Base-by-base conservation (phyloP, 768 basidiomycete species). In the Daedalea quercina region DNA sequence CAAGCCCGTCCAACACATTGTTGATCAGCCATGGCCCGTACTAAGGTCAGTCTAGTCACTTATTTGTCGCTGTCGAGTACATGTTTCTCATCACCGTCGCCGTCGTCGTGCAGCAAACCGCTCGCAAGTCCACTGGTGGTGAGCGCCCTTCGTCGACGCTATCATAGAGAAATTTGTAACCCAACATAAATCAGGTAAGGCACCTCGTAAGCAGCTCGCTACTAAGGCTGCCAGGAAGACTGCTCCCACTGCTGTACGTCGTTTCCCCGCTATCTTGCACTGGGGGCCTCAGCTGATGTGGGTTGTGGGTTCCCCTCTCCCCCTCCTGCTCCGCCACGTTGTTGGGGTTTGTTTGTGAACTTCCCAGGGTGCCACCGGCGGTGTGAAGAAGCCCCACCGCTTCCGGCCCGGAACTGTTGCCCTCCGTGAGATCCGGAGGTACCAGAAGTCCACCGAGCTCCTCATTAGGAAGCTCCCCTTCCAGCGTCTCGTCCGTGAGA, bases 391-490 rank as follows among this genome's bases (percentile, higher is more conserved):
- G 80, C 95, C 94, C 55, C 94, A 98, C 73, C 80, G 94, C 69
- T 97, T 95, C 86, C 82, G 89, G 67, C 89, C 89, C 62, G 89
- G 95, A 78, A 99, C 95, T 60, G 95, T 99, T 78, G 95, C 95
- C 60, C 92, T 99, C 60, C 94, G 95, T 81, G 94, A 97, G 76
- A 97, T 97, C 65, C 79, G 95, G 68, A 82, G 94, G 71, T 96
- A 97, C 80, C 94, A 97, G 74, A 96, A 96, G 80, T 94, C 91
- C 57, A 97, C 95, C 59, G 95, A 97, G 80, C 86, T 99, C 61
- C 84, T 98, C 65, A 97, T 98, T 80, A 82, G 95, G 77, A 97
- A 97, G 85, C 90, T 98, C 58, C 95, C 95, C 61, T 97, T 97
- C 93, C 94, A 97, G 76, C 83, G 94, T 64, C 84, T 98, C 63